phyloP scores from a whole-genome alignment of 371 early-diverging fungal genomes.

The Blastocladiella emersonii region DNA sequence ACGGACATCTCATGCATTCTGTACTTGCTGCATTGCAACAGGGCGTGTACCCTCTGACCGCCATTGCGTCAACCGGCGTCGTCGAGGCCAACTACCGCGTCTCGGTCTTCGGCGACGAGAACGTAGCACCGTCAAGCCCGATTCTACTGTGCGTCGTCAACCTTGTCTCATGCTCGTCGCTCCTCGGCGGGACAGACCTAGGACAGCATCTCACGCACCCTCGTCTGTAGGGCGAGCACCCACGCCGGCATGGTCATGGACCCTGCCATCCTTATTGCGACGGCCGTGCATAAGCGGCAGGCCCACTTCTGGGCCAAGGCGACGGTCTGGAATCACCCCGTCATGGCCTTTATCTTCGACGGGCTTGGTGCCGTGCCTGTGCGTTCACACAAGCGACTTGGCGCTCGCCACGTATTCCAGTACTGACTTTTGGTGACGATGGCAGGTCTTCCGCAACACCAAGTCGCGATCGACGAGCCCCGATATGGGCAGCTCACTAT shows the following conservation, averaged over 20 bases:
- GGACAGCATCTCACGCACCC: neutral
- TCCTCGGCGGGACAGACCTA: no score
- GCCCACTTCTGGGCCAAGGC: slow-evolving; percentile 4
- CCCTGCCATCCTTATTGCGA: neutral
- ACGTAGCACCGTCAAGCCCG: neutral
- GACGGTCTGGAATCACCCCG: neutral
- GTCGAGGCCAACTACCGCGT: neutral
- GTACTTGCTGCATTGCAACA: no score
- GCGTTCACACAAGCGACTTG: neutral
- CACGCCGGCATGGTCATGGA: slow-evolving; percentile 3
- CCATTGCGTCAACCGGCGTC: neutral
- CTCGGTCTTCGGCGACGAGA: neutral
- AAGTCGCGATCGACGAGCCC: no score
- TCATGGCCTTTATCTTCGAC: slow-evolving; percentile 3
- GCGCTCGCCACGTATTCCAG: no score
- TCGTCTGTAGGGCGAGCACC: neutral
- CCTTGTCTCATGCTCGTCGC: no score
- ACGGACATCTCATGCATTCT: no score
- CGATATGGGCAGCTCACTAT: no score
- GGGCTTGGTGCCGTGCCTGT: slow-evolving; percentile 4
- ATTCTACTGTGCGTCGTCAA: neutral
- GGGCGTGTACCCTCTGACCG: neutral
- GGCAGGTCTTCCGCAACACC: no score
- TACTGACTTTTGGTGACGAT: no score
- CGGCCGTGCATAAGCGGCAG: neutral